A percentile compares a stretch with the other conserved stretches of the same genome.
Evolutionary conservation across 768 basidiomycete genomes (phyloP).

Genomic region (Tulasnella sp.): DNA sequence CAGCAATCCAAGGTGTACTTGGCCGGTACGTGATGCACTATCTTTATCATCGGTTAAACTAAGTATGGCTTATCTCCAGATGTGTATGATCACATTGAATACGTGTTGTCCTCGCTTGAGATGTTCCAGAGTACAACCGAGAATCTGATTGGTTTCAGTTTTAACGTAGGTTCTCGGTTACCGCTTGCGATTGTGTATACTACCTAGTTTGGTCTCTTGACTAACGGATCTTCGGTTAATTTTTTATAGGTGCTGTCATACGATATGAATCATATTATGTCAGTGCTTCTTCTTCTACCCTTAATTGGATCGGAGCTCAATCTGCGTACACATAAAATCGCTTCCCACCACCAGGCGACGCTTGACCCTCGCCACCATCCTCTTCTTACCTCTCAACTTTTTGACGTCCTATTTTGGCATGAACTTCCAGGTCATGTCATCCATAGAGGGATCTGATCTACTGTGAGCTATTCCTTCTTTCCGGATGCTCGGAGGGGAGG

Average conservation of each 20-base stretch:
- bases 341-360: conserved; percentile 52
- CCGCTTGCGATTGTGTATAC: neutral
- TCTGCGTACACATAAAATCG: too few relatives aligned
- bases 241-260: conserved; percentile 38
- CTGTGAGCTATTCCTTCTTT: too few relatives aligned
- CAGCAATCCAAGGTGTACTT: conserved; percentile 57
- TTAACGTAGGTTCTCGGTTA: conserved; percentile 38
- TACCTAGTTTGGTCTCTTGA: neutral
- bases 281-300: too few relatives aligned
- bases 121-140: conserved; percentile 60
- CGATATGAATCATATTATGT: conserved; percentile 68
- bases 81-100: conserved; percentile 66
- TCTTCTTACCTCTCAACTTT: conserved; percentile 51
- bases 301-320: too few relatives aligned
- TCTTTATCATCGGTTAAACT: neutral
- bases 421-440: conserved; percentile 9
- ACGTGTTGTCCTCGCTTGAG: conserved; percentile 52
- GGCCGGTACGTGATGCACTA: conserved; percentile 24
- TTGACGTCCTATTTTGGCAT: conserved; percentile 58
- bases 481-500: too few relatives aligned
- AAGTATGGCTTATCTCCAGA: conserved; percentile 30
- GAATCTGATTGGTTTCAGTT: conserved; percentile 60
- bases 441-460: conserved; percentile 10
- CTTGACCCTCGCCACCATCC: conserved; percentile 51
- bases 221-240: neutral